phyloP scores from a whole-genome alignment of 352 stramenopile genomes.

The Phytophthora litchii region DNA sequence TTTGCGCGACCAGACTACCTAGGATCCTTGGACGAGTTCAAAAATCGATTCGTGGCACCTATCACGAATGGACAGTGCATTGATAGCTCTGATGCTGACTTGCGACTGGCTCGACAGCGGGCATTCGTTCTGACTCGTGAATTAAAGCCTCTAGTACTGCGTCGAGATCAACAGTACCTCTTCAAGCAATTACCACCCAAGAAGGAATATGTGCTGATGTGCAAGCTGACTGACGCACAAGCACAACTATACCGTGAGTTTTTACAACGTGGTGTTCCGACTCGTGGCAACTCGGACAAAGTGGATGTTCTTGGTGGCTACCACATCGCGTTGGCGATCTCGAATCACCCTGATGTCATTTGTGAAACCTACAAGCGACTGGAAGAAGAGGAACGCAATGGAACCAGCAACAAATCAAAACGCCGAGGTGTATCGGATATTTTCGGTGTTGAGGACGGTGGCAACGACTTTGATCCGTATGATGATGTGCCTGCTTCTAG shows the following conservation, averaged over 20 bases:
- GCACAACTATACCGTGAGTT: slow-evolving; percentile 78
- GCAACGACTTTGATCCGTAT: slow-evolving; percentile 58
- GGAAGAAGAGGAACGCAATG: slow-evolving; percentile 58
- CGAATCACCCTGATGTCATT: slow-evolving; percentile 89
- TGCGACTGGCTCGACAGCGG: slow-evolving; percentile 70
- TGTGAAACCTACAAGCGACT: slow-evolving; percentile 67
- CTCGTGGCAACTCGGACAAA: slow-evolving; percentile 47
- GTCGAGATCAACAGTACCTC: slow-evolving; percentile 85
- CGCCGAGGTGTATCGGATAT: slow-evolving; percentile 28
- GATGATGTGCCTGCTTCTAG: slow-evolving; percentile 17
- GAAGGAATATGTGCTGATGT: slow-evolving; percentile 89
- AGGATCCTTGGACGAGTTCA: slow-evolving; percentile 85
- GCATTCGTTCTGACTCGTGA: slow-evolving; percentile 85
- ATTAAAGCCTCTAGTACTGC: slow-evolving; percentile 82
- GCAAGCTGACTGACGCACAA: slow-evolving; percentile 80
- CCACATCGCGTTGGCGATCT: slow-evolving; percentile 88
- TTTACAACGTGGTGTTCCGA: slow-evolving; percentile 65
- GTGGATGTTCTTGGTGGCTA: slow-evolving; percentile 85
- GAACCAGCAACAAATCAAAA: slow-evolving; percentile 40
- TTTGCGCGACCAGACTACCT: slow-evolving; percentile 87
- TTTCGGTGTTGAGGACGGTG: slow-evolving; percentile 55
- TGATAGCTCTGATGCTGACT: slow-evolving; percentile 75
- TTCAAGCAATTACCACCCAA: slow-evolving; percentile 87
- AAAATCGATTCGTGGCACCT: slow-evolving; percentile 90
- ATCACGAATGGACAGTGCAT: slow-evolving; percentile 88